Percentiles rank a stretch among this genome's conserved stretches.
These are phyloP conservation scores for Colletotrichum truncatum DNA, from an alignment of 2,329 filamentous ascomycete species.

Conservation along the genomic window DNA sequence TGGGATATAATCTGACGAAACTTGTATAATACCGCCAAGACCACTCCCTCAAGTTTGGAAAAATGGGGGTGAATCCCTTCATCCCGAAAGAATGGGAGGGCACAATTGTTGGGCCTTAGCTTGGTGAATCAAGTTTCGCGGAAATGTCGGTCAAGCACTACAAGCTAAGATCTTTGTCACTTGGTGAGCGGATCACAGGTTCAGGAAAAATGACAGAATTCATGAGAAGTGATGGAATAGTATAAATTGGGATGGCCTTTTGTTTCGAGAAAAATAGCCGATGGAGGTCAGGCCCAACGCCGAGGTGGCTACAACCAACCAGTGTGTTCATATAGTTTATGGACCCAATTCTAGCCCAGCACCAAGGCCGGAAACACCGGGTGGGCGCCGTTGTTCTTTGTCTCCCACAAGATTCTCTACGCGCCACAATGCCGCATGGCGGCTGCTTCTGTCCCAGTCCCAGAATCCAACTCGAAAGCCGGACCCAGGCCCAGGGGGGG, in stretches of 20 bases:
- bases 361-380: background rate
- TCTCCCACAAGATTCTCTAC: background rate
- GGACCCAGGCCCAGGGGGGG: conserved; percentile 9
- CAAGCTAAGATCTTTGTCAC: background rate
- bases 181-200: background rate
- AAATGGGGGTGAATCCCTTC: too few relatives aligned
- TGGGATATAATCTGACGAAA: too few relatives aligned
- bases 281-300: background rate
- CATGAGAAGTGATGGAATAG: background rate
- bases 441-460: background rate
- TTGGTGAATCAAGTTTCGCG: background rate
- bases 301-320: background rate
- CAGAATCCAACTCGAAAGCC: background rate
- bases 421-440: conserved; percentile 4
- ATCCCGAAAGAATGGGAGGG: too few relatives aligned
- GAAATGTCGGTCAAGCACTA: conserved; percentile 12
- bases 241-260: background rate
- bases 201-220: conserved; percentile 9
- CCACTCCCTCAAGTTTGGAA: background rate
- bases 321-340: background rate
- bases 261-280: background rate
- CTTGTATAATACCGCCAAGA: background rate
- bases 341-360: background rate
- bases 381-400: conserved; percentile 18
- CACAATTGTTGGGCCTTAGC: background rate